Evolutionary conservation across 108 stramenopile species (phyloP).

Genomic region (Nannochloropsis salina): DNA sequence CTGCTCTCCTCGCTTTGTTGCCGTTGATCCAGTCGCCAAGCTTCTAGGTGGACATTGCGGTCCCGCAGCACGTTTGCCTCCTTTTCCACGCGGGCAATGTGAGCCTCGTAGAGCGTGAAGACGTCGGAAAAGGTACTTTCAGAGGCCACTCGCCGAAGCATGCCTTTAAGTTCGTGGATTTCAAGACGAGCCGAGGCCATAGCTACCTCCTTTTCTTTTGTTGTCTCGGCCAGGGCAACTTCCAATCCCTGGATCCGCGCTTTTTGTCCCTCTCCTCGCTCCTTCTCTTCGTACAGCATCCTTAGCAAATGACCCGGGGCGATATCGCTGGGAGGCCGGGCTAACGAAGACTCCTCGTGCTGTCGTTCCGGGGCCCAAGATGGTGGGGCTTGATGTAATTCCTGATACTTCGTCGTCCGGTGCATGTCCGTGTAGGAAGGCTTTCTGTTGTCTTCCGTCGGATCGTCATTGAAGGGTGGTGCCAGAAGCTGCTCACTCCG

Average conservation of each 20-base stretch:
- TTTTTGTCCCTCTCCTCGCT: neutral
- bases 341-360: too few relatives aligned
- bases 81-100: conserved; percentile 17
- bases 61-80: neutral
- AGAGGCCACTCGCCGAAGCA: conserved; percentile 16
- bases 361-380: too few relatives aligned
- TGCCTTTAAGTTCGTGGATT: neutral
- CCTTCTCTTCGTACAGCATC: neutral
- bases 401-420: too few relatives aligned
- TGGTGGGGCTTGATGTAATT: too few relatives aligned
- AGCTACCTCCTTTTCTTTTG: neutral
- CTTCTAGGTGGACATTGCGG: neutral
- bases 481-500: neutral
- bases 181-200: neutral
- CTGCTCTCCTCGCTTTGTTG: neutral
- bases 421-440: too few relatives aligned
- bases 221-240: neutral
- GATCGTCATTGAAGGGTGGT: too few relatives aligned
- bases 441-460: too few relatives aligned
- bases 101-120: neutral
- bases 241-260: neutral
- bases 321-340: neutral
- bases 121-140: conserved; percentile 8
- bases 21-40: neutral
- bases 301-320: neutral